Evolutionary conservation across 2,329 filamentous ascomycete genomes (phyloP).

Genomic region (Aspergillus sp.): DNA sequence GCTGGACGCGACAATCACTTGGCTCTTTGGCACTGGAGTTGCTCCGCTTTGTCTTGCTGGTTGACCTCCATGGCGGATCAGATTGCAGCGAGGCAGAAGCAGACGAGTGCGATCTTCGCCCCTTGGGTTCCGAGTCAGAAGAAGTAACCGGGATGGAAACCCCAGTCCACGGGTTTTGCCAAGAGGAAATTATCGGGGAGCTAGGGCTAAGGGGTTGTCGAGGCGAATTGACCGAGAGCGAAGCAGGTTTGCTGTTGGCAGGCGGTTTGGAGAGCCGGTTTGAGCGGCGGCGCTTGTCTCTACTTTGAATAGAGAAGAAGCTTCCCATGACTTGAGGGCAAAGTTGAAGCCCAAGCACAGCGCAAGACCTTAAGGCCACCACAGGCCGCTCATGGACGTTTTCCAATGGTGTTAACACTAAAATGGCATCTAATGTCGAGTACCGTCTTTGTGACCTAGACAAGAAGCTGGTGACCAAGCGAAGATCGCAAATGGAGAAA

Average conservation of each 20-base stretch:
- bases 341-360: constrained; percentile 13
- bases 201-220: constrained; percentile 6
- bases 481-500: background rate
- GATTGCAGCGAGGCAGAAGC: constrained; percentile 17
- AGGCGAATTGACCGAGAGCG: constrained; percentile 13
- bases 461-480: background rate
- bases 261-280: constrained; percentile 40
- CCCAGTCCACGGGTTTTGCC: constrained; percentile 39
- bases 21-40: constrained; percentile 10
- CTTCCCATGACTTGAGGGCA: constrained; percentile 35
- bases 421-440: background rate
- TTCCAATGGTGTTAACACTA: background rate
- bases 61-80: constrained; percentile 10
- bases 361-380: constrained; percentile 4
- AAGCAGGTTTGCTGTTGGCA: constrained; percentile 22
- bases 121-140: constrained; percentile 9
- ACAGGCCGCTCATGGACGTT: constrained; percentile 5
- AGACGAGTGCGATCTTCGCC: constrained; percentile 22
- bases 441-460: background rate
- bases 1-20: constrained; percentile 5
- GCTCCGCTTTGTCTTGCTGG: background rate
- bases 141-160: constrained; percentile 21
- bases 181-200: constrained; percentile 18
- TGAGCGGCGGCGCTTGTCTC: constrained; percentile 32
- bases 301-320: constrained; percentile 32